These are phyloP conservation scores for Colletotrichum zoysiae DNA, from an alignment of 2,329 filamentous ascomycete species.

Conservation along the genomic window DNA sequence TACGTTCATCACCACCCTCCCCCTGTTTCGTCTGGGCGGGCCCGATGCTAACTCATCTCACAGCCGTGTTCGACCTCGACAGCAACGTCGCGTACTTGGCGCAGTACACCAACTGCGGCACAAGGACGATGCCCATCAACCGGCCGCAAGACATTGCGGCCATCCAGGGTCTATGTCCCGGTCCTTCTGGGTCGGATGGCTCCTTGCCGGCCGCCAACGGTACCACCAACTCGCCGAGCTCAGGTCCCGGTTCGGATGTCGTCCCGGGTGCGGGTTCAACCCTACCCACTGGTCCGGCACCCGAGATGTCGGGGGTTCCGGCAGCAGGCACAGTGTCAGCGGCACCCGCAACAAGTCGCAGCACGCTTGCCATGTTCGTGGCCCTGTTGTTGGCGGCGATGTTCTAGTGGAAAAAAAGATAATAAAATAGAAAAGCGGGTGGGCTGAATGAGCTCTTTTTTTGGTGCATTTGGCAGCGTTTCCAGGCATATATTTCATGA, in stretches of 20 bases:
- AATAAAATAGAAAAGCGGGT: not conserved
- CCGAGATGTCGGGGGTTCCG: conserved; percentile 17
- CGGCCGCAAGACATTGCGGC: conserved; percentile 33
- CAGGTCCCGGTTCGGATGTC: not conserved
- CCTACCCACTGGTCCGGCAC: conserved; percentile 12
- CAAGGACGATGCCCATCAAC: conserved; percentile 42
- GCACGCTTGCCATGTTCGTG: not conserved
- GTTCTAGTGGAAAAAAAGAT: conserved; percentile 1
- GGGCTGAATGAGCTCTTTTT: not conserved
- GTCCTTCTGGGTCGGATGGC: not conserved
- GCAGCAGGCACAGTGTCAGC: conserved; percentile 18
- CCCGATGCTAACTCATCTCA: not conserved
- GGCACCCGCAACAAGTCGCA: not conserved
- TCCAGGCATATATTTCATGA: conserved; percentile 18
- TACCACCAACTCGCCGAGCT: conserved; percentile 14
- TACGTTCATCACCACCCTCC: conserved; percentile 45
- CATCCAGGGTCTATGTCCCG: conserved; percentile 31
- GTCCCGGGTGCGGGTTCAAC: conserved; percentile 2
- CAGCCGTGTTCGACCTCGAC: conserved; percentile 66
- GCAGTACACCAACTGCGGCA: conserved; percentile 65
- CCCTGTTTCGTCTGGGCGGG: not conserved
- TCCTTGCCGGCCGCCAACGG: conserved; percentile 15
- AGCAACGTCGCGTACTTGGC: conserved; percentile 62
- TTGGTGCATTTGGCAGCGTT: conserved; percentile 17
- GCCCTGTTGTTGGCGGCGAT: conserved; percentile 6